Evolutionary conservation across 2,329 filamentous ascomycete genomes (phyloP).

Genomic region (Raffaelea albimanens): DNA sequence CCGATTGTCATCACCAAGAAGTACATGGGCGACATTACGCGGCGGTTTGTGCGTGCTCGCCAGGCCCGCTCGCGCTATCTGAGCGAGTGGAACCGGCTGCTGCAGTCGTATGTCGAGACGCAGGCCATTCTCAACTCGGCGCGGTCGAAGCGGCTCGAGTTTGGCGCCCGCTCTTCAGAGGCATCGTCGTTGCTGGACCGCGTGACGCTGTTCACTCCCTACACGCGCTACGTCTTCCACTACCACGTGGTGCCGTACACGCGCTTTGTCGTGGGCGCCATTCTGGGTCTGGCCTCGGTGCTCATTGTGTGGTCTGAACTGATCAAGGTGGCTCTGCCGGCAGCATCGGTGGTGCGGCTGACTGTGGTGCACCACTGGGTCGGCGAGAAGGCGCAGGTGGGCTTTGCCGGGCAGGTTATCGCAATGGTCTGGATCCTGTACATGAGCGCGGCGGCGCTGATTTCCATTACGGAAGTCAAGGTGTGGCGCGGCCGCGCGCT

Average conservation of each 20-base stretch:
- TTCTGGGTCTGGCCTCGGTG: conserved; percentile 66
- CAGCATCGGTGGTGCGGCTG: conserved; percentile 59
- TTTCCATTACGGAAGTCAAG: conserved; percentile 82
- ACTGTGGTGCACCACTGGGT: conserved; percentile 68
- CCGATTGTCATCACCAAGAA: conserved; percentile 86
- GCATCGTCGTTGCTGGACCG: conserved; percentile 44
- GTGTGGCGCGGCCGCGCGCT: conserved; percentile 96
- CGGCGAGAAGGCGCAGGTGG: conserved; percentile 63
- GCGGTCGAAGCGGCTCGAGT: conserved; percentile 70
- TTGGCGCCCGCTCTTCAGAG: conserved; percentile 46
- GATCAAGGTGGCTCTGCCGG: conserved; percentile 70
- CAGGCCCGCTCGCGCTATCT: conserved; percentile 77
- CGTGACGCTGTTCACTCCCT: conserved; percentile 61
- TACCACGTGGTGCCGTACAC: conserved; percentile 63
- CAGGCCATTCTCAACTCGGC: conserved; percentile 79
- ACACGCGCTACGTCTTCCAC: conserved; percentile 70
- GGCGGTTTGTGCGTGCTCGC: conserved; percentile 69
- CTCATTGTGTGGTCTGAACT: conserved; percentile 91
- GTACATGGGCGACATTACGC: conserved; percentile 82
- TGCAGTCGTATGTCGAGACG: conserved; percentile 63
- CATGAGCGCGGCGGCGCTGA: conserved; percentile 86
- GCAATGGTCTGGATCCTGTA: conserved; percentile 87
- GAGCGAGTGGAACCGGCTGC: conserved; percentile 74
- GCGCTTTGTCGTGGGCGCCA: conserved; percentile 52
- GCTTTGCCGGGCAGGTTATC: conserved; percentile 77